Base-by-base conservation (phyloP, 2,329 filamentous ascomycete genomes). In the Fusarium sp. region DNA sequence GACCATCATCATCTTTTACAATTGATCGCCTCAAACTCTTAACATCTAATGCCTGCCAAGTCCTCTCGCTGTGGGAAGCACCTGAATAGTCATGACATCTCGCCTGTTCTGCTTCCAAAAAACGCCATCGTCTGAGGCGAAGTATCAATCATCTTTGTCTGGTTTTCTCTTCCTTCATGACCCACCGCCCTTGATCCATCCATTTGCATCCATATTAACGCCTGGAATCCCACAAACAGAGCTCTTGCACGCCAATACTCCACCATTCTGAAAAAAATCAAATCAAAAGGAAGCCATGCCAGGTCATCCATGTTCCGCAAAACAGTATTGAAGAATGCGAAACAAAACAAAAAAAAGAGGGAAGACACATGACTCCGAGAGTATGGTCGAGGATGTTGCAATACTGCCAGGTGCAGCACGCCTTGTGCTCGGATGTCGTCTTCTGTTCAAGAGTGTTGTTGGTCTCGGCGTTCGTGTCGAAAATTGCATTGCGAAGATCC, bases 181-280 rank as follows among this genome's bases (percentile, higher is more conserved):
- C 48, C 40, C 25, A 36, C 23, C 40, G 31, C 23, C 37, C 35
- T 20, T 50, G 25, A 46, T 42, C 37, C 59, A 33, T 51, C 62
- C 48, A 41, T 55, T 47, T 47, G 36, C 48, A 58, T 50, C 66
- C 61, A 42, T 47, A 33, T 58, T 36, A 69, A 69, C 66, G 66
- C 66, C 66, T 27, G 18, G 37, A 58, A 27, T 62, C 54, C 62
- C 36, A 58, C 40, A 55, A 68, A 45, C 43, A 51, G 62, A 65
- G 60, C 25, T 53, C 69, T 59, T 42, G 63, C 58, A 52, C 73
- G 60, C 71, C 73, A 53, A 59, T 70, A 72, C 67, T 64, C 69
- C 60, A 63, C 53, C 65, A 49, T 53, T 50, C 58, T 45, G 29
- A 43, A 60, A 55, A 31, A 31, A 31, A 31, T 48, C 53, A 31